Percentiles rank a stretch among this genome's conserved stretches.
phyloP scores from a whole-genome alignment of 371 early-diverging fungal genomes.

The Syncephalastrum contaminatum region DNA sequence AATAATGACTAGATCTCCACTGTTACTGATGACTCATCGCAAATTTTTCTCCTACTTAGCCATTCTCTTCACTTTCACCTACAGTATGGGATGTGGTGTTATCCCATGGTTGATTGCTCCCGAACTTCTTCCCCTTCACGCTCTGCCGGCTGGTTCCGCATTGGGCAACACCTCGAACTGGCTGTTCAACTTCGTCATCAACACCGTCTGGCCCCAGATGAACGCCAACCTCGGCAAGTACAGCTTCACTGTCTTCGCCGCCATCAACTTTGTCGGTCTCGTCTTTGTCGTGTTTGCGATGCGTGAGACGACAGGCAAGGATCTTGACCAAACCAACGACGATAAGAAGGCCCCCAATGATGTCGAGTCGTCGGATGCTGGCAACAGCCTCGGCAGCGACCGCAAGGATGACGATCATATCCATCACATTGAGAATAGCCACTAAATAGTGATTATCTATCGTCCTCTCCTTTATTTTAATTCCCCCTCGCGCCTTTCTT shows the following conservation, averaged over 20 bases:
- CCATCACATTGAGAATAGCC: slow-evolving; percentile 1
- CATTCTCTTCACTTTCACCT: slow-evolving; percentile 37
- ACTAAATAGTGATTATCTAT: no score
- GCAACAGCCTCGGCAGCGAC: neutral
- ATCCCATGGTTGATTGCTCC: slow-evolving; percentile 54
- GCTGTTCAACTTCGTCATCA: slow-evolving; percentile 45
- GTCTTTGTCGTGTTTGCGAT: slow-evolving; percentile 38
- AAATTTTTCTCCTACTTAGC: slow-evolving; percentile 8
- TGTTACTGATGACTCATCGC: slow-evolving; percentile 6
- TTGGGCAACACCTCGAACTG: slow-evolving; percentile 45
- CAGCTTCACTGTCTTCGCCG: slow-evolving; percentile 41
- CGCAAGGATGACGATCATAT: neutral
- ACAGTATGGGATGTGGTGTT: slow-evolving; percentile 50
- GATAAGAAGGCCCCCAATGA: slow-evolving; percentile 3
- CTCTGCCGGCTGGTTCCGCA: slow-evolving; percentile 44
- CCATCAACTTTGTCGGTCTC: slow-evolving; percentile 44
- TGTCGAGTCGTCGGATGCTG: slow-evolving; percentile 3
- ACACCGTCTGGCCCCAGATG: slow-evolving; percentile 43
- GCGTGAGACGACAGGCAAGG: slow-evolving; percentile 45
- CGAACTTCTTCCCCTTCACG: slow-evolving; percentile 44
- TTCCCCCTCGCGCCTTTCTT: no score
- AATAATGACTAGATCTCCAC: neutral
- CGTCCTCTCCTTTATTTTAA: no score
- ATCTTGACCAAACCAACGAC: slow-evolving; percentile 26
- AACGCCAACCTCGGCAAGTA: slow-evolving; percentile 28